Evolutionary conservation across 2,329 filamentous ascomycete species (phyloP).

Genomic region (Pleochaeta shiraiana): DNA sequence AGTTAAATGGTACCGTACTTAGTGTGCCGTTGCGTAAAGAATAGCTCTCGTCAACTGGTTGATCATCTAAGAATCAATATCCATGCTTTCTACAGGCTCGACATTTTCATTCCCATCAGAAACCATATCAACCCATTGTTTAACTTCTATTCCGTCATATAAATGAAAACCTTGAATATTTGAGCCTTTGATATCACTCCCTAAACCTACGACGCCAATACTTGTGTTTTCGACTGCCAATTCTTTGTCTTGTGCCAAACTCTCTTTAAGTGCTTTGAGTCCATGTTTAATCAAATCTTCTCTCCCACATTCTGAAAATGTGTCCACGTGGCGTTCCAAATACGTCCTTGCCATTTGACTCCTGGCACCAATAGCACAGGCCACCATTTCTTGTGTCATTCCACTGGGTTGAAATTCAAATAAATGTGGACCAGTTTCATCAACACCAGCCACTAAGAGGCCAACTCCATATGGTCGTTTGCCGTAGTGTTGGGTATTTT

Average conservation of each 20-base stretch:
- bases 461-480: slow-evolving; percentile 93
- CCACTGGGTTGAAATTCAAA: slow-evolving; percentile 97
- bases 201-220: slow-evolving; percentile 57
- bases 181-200: slow-evolving; percentile 22
- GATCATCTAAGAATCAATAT: slow-evolving; percentile 22
- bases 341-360: slow-evolving; percentile 98
- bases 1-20: no score
- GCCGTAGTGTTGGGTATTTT: slow-evolving; percentile 95
- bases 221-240: slow-evolving; percentile 94
- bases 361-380: slow-evolving; percentile 86
- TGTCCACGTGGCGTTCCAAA: slow-evolving; percentile 74
- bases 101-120: slow-evolving; percentile 30
- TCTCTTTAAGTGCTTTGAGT: slow-evolving; percentile 81
- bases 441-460: slow-evolving; percentile 76
- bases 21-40: no score
- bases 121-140: slow-evolving; percentile 62
- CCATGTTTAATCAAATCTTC: slow-evolving; percentile 87
- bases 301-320: slow-evolving; percentile 51
- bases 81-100: slow-evolving; percentile 25
- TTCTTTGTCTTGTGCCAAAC: slow-evolving; percentile 90
- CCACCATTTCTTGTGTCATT: slow-evolving; percentile 92
- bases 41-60: no score
- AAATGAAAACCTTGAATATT: slow-evolving; percentile 68
- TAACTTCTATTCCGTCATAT: slow-evolving; percentile 73
- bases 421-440: slow-evolving; percentile 82